Conservation (phyloP, 2,329 filamentous ascomycete genomes). For the Aspergillus pseudonomiae region DNA sequence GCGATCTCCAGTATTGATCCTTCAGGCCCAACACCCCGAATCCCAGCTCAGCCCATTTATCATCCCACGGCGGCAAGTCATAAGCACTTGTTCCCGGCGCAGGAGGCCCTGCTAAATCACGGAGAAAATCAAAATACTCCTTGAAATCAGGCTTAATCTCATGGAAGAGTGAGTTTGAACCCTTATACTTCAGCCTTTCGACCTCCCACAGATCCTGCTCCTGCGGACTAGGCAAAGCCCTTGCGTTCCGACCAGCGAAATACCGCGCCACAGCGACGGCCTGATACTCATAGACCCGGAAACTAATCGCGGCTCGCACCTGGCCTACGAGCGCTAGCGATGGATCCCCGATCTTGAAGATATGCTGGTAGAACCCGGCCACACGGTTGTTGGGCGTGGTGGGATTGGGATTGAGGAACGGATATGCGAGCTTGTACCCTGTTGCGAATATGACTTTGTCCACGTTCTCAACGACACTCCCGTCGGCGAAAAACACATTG, state of each 20-base stretch:
- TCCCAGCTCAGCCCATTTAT: constrained; percentile 33
- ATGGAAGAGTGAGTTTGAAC: constrained; percentile 24
- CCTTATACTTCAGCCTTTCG: constrained; percentile 24
- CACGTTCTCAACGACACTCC: constrained; percentile 17
- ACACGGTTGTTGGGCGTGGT: constrained; percentile 29
- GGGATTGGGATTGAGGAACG: constrained; percentile 29
- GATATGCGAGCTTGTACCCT: constrained; percentile 32
- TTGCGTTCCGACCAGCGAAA: constrained; percentile 28
- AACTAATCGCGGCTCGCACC: constrained; percentile 31
- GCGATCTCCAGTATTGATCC: constrained; percentile 22
- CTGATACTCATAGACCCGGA: constrained; percentile 37
- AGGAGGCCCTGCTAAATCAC: constrained; percentile 44
- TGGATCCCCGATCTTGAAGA: constrained; percentile 34
- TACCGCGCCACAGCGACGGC: constrained; percentile 34
- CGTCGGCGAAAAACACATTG: constrained; percentile 27
- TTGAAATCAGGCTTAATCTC: constrained; percentile 39
- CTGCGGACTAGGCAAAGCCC: constrained; percentile 20
- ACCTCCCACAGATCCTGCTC: constrained; percentile 34
- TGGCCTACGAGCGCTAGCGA: constrained; percentile 34
- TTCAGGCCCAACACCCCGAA: constrained; percentile 25
- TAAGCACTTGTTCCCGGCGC: constrained; percentile 39
- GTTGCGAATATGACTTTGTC: constrained; percentile 38
- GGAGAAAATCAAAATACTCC: constrained; percentile 44
- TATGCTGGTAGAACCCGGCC: constrained; percentile 34
- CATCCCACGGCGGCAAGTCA: constrained; percentile 42